Percentiles rank a stretch among this genome's conserved stretches.
Evolutionary conservation across 2,329 filamentous ascomycete species (phyloP).

Genomic region (Ophiostoma tasmaniense): DNA sequence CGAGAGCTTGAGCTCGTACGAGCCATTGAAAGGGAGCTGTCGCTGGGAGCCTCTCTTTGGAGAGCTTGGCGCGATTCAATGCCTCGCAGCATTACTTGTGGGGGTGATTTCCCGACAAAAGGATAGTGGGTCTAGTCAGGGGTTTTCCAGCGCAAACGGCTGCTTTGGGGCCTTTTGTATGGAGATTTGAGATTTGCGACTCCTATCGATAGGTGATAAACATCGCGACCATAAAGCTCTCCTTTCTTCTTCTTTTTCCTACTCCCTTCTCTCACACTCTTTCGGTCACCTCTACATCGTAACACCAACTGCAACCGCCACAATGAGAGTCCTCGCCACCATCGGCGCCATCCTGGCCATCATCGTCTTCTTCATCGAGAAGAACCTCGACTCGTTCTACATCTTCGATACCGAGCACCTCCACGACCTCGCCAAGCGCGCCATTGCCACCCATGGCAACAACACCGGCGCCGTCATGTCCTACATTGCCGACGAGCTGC

Average conservation of each 20-base stretch:
- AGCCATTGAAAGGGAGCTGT: neutral
- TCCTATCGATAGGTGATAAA: neutral
- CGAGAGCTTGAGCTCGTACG: neutral
- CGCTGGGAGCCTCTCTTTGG: neutral
- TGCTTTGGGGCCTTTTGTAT: neutral
- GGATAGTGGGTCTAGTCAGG: neutral
- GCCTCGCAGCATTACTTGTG: neutral
- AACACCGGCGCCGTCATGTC: constrained; percentile 61
- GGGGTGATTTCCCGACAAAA: neutral
- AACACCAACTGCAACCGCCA: too few relatives aligned
- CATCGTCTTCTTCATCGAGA: constrained; percentile 48
- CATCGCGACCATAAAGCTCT: neutral
- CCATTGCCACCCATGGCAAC: constrained; percentile 62
- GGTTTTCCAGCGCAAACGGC: neutral
- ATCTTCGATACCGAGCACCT: constrained; percentile 64
- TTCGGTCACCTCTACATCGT: neutral
- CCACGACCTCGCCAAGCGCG: constrained; percentile 57
- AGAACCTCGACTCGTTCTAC: constrained; percentile 58
- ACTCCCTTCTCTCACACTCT: neutral
- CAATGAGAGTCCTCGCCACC: constrained; percentile 37
- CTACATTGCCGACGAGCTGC: constrained; percentile 62
- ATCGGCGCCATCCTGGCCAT: constrained; percentile 47
- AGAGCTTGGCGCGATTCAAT: neutral
- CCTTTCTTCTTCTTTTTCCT: neutral
- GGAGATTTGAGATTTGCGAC: neutral